These are phyloP conservation scores for Boletellus deceptivus DNA, from an alignment of 1,284 basidiomycete species.

Conservation along the genomic window DNA sequence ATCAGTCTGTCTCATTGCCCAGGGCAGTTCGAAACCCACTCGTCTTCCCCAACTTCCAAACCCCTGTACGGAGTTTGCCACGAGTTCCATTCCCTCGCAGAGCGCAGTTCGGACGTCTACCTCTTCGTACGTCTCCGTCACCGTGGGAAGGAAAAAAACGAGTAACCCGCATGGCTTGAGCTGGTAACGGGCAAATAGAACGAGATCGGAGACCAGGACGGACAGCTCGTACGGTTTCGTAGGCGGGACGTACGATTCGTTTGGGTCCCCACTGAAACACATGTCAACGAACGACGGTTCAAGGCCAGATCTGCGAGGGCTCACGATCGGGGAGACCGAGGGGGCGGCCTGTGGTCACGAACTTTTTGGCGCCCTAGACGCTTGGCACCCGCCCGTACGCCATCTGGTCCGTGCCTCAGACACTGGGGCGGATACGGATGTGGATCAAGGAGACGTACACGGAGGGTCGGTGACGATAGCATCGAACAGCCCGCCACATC, in stretches of 20 bases:
- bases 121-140: constrained; percentile 86
- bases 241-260: constrained; percentile 78
- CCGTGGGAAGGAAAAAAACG: constrained; percentile 94
- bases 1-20: constrained; percentile 3
- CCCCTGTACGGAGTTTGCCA: constrained; percentile 89
- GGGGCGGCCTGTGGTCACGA: constrained; percentile 42
- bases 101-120: constrained; percentile 74
- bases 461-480: constrained; percentile 95
- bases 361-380: constrained; percentile 76
- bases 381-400: constrained; percentile 95
- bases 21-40: constrained; percentile 47
- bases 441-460: constrained; percentile 52
- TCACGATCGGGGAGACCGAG: constrained; percentile 41
- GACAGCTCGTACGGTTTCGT: constrained; percentile 94
- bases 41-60: constrained; percentile 95
- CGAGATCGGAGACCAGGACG: constrained; percentile 77
- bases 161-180: constrained; percentile 85
- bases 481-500: constrained; percentile 87
- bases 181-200: constrained; percentile 80
- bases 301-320: constrained; percentile 16
- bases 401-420: constrained; percentile 53
- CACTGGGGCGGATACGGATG: background rate
- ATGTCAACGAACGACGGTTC: background rate
- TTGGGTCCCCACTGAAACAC: constrained; percentile 22
- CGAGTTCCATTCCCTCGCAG: constrained; percentile 84